A percentile compares a stretch with the other conserved stretches of the same genome.
Evolutionary conservation across 1,284 basidiomycete species (phyloP).

Genomic region (Ceratobasidium sp.): DNA sequence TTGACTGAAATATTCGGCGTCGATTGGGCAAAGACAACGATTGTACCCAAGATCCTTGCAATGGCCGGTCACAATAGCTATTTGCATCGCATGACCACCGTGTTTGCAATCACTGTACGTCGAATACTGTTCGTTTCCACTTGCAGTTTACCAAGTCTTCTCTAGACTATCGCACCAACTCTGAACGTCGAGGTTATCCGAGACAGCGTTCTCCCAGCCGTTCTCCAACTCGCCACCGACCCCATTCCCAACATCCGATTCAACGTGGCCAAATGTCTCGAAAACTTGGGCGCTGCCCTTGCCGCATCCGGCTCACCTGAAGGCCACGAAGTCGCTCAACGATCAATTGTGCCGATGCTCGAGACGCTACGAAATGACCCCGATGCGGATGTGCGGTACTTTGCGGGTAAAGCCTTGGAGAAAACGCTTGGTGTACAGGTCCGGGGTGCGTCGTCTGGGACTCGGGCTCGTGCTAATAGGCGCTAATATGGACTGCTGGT

Average conservation of each 20-base stretch:
- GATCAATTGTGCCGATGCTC: slow-evolving; percentile 81
- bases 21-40: slow-evolving; percentile 94
- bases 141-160: slow-evolving; percentile 38
- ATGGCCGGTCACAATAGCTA: slow-evolving; percentile 99
- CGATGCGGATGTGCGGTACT: slow-evolving; percentile 96
- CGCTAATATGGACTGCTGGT: slow-evolving; percentile 2
- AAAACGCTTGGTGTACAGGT: slow-evolving; percentile 52
- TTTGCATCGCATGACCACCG: slow-evolving; percentile 98
- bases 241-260: slow-evolving; percentile 99
- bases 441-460: slow-evolving; percentile 33
- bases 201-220: slow-evolving; percentile 84
- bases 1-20: slow-evolving; percentile 99
- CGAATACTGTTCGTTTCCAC: slow-evolving; percentile 34
- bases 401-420: slow-evolving; percentile 74
- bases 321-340: slow-evolving; percentile 75
- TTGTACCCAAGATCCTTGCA: slow-evolving; percentile 96
- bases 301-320: slow-evolving; percentile 63
- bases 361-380: slow-evolving; percentile 88
- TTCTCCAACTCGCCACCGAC: slow-evolving; percentile 86
- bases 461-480: neutral
- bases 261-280: slow-evolving; percentile 95
- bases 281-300: slow-evolving; percentile 81
- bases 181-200: slow-evolving; percentile 86
- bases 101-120: slow-evolving; percentile 95
- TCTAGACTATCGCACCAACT: slow-evolving; percentile 92